phyloP scores from a whole-genome alignment of 2,329 filamentous ascomycete genomes.

The Paracorniculantispora psalliotae region DNA sequence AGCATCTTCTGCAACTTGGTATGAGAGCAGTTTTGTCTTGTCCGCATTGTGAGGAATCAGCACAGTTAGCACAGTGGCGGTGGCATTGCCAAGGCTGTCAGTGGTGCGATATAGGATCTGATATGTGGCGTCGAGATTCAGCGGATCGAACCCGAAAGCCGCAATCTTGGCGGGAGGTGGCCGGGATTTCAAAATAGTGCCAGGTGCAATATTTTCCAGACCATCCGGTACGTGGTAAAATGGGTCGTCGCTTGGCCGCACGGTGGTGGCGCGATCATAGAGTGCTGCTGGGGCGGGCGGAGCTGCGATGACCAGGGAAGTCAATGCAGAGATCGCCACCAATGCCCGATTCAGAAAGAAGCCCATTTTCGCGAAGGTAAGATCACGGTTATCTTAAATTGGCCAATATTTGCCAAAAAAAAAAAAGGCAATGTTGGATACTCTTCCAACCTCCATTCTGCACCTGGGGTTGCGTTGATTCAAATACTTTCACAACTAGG shows the following conservation, averaged over 20 bases:
- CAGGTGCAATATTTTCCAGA: constrained; percentile 15
- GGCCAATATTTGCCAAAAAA: too few relatives aligned
- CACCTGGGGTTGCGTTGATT: background rate
- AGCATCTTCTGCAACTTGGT: constrained; percentile 37
- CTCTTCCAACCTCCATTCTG: too few relatives aligned
- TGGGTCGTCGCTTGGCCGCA: constrained; percentile 19
- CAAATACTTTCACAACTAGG: background rate
- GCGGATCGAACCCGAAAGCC: constrained; percentile 16
- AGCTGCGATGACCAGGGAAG: background rate
- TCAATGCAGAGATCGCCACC: background rate
- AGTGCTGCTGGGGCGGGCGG: background rate
- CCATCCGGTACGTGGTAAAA: constrained; percentile 21
- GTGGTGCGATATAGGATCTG: constrained; percentile 38
- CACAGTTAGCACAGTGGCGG: constrained; percentile 34
- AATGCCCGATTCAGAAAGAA: background rate
- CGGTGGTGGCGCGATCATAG: background rate
- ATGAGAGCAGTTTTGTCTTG: constrained; percentile 32
- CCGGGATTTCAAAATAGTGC: constrained; percentile 20
- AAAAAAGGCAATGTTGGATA: too few relatives aligned
- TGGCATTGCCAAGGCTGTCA: constrained; percentile 30
- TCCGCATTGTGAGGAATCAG: constrained; percentile 30
- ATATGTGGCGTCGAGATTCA: constrained; percentile 18
- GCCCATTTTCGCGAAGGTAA: background rate
- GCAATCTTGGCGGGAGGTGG: constrained; percentile 19
- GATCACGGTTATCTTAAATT: too few relatives aligned